phyloP scores from a whole-genome alignment of 2,329 filamentous ascomycete species.

The Penicillium sp. region DNA sequence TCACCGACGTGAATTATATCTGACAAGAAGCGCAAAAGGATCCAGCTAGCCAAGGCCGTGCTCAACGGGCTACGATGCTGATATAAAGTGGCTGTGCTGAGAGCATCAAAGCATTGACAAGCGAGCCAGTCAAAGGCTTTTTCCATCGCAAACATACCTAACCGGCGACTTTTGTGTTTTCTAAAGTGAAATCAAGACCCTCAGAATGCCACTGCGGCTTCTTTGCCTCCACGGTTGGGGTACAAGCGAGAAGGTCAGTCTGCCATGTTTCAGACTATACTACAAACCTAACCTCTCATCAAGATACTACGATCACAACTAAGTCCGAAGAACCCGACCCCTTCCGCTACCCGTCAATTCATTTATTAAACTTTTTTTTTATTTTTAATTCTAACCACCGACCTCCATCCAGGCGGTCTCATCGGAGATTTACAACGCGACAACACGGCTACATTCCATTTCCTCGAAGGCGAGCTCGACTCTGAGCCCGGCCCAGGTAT shows the following conservation, averaged over 20 bases:
- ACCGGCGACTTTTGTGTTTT: not conserved
- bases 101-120: not conserved
- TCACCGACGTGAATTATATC: not conserved
- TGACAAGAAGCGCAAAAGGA: too few relatives aligned
- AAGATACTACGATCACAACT: slow-evolving; percentile 34
- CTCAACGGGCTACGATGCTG: not conserved
- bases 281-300: not conserved
- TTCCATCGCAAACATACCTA: not conserved
- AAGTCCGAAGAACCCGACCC: slow-evolving; percentile 16
- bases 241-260: slow-evolving; percentile 31
- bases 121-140: not conserved
- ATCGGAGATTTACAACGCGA: slow-evolving; percentile 31
- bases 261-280: not conserved
- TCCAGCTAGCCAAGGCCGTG: not conserved
- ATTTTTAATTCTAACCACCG: not conserved
- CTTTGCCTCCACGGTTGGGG: slow-evolving; percentile 39
- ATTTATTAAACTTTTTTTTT: not conserved
- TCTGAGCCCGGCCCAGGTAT: slow-evolving; percentile 32
- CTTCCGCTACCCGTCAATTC: not conserved
- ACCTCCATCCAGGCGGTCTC: slow-evolving; percentile 21
- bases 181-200: not conserved
- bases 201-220: slow-evolving; percentile 30
- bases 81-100: not conserved
- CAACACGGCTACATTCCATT: slow-evolving; percentile 32
- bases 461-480: slow-evolving; percentile 34